A percentile compares a stretch with the other conserved stretches of the same genome.
phyloP scores from a whole-genome alignment of 140 eudicot genomes.

The Anethum foeniculum region DNA sequence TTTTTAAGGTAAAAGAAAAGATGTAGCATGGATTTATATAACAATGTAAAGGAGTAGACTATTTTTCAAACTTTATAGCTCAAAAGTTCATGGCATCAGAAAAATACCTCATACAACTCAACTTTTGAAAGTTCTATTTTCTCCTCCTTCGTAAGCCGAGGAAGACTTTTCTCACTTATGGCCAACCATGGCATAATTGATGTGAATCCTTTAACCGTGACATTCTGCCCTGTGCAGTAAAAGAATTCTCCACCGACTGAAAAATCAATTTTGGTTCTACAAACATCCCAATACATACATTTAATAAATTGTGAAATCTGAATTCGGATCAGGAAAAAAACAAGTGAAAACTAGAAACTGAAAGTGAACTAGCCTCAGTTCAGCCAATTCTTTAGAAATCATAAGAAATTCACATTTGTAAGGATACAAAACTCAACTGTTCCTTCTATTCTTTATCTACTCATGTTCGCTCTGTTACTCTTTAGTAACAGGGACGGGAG shows the following conservation, averaged over 20 bases:
- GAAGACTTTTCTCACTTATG: constrained; percentile 65
- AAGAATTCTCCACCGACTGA: constrained; percentile 62
- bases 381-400: not conserved
- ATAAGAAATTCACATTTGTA: not conserved
- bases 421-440: not conserved
- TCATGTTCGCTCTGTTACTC: not conserved
- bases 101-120: constrained; percentile 71
- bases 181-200: constrained; percentile 92
- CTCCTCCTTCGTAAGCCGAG: constrained; percentile 61
- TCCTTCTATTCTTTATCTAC: not conserved
- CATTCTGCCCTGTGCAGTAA: constrained; percentile 58
- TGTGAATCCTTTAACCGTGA: constrained; percentile 67
- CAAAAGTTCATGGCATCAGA: not conserved
- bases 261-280: constrained; percentile 66
- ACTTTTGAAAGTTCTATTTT: constrained; percentile 48
- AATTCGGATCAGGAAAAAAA: not conserved
- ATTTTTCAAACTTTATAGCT: not conserved
- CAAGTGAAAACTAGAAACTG: not conserved
- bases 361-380: not conserved
- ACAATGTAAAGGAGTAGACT: not conserved
- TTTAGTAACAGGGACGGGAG: not conserved
- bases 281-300: constrained; percentile 8
- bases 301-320: not conserved
- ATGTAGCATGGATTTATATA: not conserved
- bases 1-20: not conserved